Base-by-base conservation (phyloP, 2,329 filamentous ascomycete species). In the Microascus cirrosus region DNA sequence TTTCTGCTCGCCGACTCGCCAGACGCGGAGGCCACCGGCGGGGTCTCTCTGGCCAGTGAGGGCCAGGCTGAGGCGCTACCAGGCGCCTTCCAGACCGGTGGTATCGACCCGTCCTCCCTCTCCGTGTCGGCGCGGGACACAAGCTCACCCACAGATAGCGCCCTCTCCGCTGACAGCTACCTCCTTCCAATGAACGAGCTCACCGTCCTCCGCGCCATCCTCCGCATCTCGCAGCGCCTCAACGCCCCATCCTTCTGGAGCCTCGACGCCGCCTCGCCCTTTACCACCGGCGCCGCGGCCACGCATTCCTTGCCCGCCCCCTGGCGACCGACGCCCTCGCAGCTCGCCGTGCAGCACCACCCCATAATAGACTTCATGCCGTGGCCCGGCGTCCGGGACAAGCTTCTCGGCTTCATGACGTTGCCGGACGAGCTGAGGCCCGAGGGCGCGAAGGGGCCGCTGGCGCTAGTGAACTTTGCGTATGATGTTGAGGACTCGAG, bases 281-380 rank as follows among this genome's bases (percentile, higher is more conserved):
- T 82, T 66, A 63, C 68, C 64, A 59, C 62, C 24, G 65, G 67
- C 55, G 59, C 10, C 11, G 45, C 45, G 10, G n/a, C 55, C 4
- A 48, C 45, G 3, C 62, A 70, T 13, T 68, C 73, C 53, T 67
- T 83, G 8, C 78, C 77, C 1, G 53, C 58, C 15, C 71, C 76
- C 42, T 77, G 80, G 69, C 75, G 71, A 35, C 81, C 81, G 13
- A 83, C 79, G 0, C 57, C 68, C 11, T 70, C 74, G 0, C 81
- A 84, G 63, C 63, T 73, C 10, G 62, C 71, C 2, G 68, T 81
- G 15, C 76, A 78, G 1, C 81, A 84, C 61, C 81, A 84, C 62
- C 80, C 82, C 1, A 59, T 82, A 13, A 65, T 84, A 12, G 81
- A 85, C 64, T 67, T 83, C 32, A 66, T 84, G 1, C 81, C 81